phyloP scores from a whole-genome alignment of 2,329 filamentous ascomycete genomes.

The Cytospora piceicola region DNA sequence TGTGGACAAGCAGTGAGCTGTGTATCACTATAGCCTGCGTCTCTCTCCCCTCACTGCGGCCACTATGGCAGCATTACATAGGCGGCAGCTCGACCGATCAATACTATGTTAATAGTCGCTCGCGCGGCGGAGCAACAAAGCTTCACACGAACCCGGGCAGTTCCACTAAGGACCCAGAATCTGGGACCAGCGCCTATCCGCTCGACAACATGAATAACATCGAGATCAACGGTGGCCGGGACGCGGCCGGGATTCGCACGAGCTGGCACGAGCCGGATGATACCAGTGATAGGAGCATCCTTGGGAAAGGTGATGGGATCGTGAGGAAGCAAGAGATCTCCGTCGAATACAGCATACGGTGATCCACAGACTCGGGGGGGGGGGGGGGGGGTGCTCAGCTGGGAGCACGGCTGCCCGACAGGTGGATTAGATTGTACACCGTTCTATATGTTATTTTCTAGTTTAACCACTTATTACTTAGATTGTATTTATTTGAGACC shows the following conservation, averaged over 20 bases:
- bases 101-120: not conserved
- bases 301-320: not conserved
- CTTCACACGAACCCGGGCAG: not conserved
- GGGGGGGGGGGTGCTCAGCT: not conserved
- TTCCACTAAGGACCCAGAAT: not conserved
- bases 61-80: constrained; percentile 6
- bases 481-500: not conserved
- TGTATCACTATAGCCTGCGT: constrained; percentile 13
- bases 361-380: not conserved
- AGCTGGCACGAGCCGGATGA: not conserved
- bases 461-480: no score
- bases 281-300: not conserved
- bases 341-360: not conserved
- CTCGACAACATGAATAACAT: not conserved
- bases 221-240: not conserved
- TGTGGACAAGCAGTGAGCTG: constrained; percentile 18
- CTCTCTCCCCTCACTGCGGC: constrained; percentile 10
- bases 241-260: not conserved
- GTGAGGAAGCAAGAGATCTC: not conserved
- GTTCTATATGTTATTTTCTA: no score
- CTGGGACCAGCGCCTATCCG: not conserved
- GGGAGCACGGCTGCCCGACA: not conserved
- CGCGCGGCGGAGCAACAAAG: not conserved
- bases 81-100: not conserved
- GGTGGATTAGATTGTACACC: not conserved